Percentiles rank a stretch among this genome's conserved stretches.
These are phyloP conservation scores for Colletotrichum zoysiae DNA, from an alignment of 2,329 filamentous ascomycete species.

Conservation along the genomic window DNA sequence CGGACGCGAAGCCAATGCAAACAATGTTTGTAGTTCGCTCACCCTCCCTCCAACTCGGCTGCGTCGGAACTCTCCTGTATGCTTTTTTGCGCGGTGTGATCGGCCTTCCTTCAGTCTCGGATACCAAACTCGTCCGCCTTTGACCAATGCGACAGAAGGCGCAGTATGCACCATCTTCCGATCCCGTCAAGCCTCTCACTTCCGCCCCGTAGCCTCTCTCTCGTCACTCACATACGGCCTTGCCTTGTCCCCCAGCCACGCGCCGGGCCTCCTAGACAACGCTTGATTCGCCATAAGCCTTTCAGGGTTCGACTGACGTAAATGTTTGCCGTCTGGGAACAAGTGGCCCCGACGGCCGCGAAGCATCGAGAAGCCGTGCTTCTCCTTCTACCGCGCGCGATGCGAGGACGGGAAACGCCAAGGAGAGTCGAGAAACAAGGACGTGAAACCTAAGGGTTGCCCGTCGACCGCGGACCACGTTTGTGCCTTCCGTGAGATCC, in stretches of 20 bases:
- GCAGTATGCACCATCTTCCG: neutral
- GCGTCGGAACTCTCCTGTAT: constrained; percentile 37
- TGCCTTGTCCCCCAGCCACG: neutral
- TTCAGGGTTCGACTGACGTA: neutral
- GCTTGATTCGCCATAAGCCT: neutral
- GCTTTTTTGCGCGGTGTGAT: constrained; percentile 37
- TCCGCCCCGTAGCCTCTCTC: neutral
- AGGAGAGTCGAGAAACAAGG: neutral
- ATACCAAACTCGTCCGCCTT: constrained; percentile 41
- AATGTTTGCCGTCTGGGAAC: no score
- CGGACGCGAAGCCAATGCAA: constrained; percentile 36
- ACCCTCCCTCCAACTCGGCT: constrained; percentile 35
- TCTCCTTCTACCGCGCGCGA: neutral
- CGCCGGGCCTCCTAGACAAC: neutral
- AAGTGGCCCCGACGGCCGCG: neutral
- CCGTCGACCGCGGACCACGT: neutral
- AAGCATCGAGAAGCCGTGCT: neutral
- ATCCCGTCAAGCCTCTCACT: neutral
- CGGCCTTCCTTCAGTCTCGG: constrained; percentile 38
- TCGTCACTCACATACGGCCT: neutral
- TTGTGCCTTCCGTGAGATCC: constrained; percentile 7
- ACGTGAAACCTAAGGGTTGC: neutral
- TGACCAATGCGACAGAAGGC: constrained; percentile 17
- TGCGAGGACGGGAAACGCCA: neutral
- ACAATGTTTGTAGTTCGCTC: constrained; percentile 32